These are phyloP conservation scores for Chaetomium olivaceum DNA, from an alignment of 2,329 filamentous ascomycete species.

Conservation along the genomic window DNA sequence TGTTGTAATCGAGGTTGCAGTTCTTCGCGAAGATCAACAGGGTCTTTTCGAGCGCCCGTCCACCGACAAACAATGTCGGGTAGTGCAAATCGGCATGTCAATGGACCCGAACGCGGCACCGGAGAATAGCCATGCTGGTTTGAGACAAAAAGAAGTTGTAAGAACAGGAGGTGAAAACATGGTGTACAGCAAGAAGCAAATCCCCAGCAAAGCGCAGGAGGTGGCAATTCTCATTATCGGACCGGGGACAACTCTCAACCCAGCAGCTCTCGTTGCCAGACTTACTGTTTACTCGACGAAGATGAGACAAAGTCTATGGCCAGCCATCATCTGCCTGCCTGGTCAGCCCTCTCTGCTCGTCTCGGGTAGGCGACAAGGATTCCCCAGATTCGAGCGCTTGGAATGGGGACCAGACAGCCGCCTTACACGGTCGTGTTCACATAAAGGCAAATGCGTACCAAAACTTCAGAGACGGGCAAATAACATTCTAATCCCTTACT, in stretches of 20 bases:
- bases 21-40: constrained; percentile 12
- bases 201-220: background rate
- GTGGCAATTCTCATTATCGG: background rate
- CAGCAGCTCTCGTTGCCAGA: background rate
- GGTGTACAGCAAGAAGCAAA: background rate
- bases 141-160: background rate
- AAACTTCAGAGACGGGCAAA: background rate
- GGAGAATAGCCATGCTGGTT: background rate
- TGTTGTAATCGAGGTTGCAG: constrained; percentile 8
- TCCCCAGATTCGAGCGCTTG: constrained; percentile 25
- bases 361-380: constrained; percentile 18
- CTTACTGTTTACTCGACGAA: background rate
- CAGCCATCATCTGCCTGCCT: background rate
- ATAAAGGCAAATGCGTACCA: background rate
- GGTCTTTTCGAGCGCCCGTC: constrained; percentile 2
- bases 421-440: background rate
- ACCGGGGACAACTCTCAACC: background rate
- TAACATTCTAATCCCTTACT: background rate
- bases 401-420: constrained; percentile 9
- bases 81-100: background rate
- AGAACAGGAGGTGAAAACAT: background rate
- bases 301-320: constrained; percentile 7
- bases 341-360: background rate
- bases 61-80: background rate
- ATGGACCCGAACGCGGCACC: background rate